These are phyloP conservation scores for Candida michaelii DNA, from an alignment of 805 yeast species.

Conservation along the genomic window DNA sequence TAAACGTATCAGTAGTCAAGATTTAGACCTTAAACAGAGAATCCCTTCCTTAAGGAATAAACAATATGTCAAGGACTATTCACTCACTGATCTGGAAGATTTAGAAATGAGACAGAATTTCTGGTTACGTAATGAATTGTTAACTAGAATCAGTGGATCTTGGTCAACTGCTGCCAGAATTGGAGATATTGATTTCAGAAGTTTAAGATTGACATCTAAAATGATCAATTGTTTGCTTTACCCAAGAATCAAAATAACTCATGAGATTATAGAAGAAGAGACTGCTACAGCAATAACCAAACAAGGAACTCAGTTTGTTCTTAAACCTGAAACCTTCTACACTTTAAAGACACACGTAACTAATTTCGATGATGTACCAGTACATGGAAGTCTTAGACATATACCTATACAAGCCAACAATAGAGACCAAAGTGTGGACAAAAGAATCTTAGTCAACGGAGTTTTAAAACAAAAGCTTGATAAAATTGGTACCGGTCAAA, in stretches of 20 bases:
- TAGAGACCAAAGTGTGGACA: constrained; percentile 37
- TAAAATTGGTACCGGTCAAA: constrained; percentile 44
- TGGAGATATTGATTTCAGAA: constrained; percentile 68
- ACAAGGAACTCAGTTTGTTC: constrained; percentile 28
- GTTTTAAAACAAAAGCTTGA: constrained; percentile 55
- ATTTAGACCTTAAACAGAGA: constrained; percentile 43
- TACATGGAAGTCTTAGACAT: constrained; percentile 62
- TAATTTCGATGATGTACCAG: constrained; percentile 43
- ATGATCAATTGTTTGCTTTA: constrained; percentile 58
- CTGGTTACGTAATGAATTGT: constrained; percentile 75
- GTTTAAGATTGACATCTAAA: constrained; percentile 57
- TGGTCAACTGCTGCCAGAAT: constrained; percentile 50
- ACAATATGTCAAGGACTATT: constrained; percentile 65
- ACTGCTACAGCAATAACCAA: constrained; percentile 13
- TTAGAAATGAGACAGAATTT: constrained; percentile 59
- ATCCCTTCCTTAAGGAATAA: constrained; percentile 72
- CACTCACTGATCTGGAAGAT: constrained; percentile 56
- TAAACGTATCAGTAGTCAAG: constrained; percentile 47
- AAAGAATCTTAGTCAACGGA: constrained; percentile 71
- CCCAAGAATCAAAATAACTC: constrained; percentile 46
- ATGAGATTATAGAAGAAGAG: constrained; percentile 22
- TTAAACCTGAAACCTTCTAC: constrained; percentile 50
- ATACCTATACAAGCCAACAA: constrained; percentile 25
- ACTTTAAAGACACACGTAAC: constrained; percentile 48
- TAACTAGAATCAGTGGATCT: constrained; percentile 57